phyloP scores from a whole-genome alignment of 306 rosid genomes.

The Cucurbita ficifolia region DNA sequence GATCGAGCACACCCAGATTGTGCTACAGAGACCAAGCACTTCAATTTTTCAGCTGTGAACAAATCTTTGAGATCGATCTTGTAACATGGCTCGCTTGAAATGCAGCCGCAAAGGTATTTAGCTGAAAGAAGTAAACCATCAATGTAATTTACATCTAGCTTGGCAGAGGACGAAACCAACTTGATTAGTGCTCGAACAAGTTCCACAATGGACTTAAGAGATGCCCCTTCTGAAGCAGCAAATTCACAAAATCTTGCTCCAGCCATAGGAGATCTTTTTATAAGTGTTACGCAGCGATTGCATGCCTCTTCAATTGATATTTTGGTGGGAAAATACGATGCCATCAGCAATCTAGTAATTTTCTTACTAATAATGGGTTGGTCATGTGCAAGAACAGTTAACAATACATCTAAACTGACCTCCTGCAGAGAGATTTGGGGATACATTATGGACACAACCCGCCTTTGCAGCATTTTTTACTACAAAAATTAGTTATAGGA shows the following conservation, averaged over 20 bases:
- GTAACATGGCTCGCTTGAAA: conserved; percentile 33
- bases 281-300: conserved; percentile 65
- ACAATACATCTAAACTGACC: conserved; percentile 46
- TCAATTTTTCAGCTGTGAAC: conserved; percentile 42
- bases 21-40: conserved; percentile 37
- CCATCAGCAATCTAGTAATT: conserved; percentile 61
- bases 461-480: background rate
- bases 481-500: background rate
- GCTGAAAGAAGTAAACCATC: conserved; percentile 74
- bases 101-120: conserved; percentile 38
- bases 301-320: conserved; percentile 68
- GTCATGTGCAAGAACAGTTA: conserved; percentile 50
- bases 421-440: conserved; percentile 31
- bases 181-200: conserved; percentile 41
- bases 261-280: conserved; percentile 70
- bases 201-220: conserved; percentile 49
- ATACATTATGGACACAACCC: conserved; percentile 2
- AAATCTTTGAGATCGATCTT: conserved; percentile 42
- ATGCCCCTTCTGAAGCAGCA: conserved; percentile 51
- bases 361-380: conserved; percentile 68
- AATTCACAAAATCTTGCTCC: conserved; percentile 84
- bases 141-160: conserved; percentile 28
- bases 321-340: conserved; percentile 73
- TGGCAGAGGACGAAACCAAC: conserved; percentile 40
- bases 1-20: conserved; percentile 51